phyloP scores from a whole-genome alignment of 2,329 filamentous ascomycete species.

The Pseudocercospora eumusae region DNA sequence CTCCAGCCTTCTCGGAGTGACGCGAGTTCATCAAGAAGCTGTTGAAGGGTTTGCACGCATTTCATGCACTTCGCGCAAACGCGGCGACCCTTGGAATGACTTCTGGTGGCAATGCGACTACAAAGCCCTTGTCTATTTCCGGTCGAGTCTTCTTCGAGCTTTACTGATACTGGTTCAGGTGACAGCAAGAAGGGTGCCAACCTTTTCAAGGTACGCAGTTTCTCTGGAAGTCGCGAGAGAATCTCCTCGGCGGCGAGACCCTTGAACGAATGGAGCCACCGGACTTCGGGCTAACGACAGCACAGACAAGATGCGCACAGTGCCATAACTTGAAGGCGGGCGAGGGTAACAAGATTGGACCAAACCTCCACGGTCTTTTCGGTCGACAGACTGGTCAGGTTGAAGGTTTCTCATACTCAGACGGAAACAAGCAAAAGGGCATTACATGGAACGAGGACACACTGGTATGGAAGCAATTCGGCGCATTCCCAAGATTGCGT shows the following conservation, averaged over 20 bases:
- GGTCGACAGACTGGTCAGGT: slow-evolving; percentile 92
- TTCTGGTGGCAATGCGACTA: background rate
- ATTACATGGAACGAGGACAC: slow-evolving; percentile 83
- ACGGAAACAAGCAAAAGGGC: slow-evolving; percentile 98
- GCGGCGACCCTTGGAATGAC: background rate
- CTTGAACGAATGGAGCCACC: background rate
- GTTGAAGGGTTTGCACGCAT: background rate
- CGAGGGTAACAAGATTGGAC: slow-evolving; percentile 97
- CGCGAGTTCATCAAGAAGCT: slow-evolving; percentile 3
- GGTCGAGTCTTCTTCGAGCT: background rate
- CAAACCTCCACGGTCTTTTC: slow-evolving; percentile 94
- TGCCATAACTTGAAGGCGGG: slow-evolving; percentile 93
- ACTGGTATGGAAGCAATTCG: slow-evolving; percentile 59
- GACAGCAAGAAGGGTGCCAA: slow-evolving; percentile 94
- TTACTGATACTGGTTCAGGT: slow-evolving; percentile 57
- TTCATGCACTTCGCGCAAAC: background rate
- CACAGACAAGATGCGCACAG: slow-evolving; percentile 85
- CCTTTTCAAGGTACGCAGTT: slow-evolving; percentile 75
- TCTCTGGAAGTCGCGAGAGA: background rate
- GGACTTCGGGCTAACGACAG: slow-evolving; percentile 13
- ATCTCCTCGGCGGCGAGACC: slow-evolving; percentile 14
- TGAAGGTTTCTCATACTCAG: slow-evolving; percentile 94
- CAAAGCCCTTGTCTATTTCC: background rate
- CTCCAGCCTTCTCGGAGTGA: background rate
- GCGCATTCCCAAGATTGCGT: background rate